Evolutionary conservation across 345 rosid genomes (phyloP).

Genomic region (Noccaea caerulescens): DNA sequence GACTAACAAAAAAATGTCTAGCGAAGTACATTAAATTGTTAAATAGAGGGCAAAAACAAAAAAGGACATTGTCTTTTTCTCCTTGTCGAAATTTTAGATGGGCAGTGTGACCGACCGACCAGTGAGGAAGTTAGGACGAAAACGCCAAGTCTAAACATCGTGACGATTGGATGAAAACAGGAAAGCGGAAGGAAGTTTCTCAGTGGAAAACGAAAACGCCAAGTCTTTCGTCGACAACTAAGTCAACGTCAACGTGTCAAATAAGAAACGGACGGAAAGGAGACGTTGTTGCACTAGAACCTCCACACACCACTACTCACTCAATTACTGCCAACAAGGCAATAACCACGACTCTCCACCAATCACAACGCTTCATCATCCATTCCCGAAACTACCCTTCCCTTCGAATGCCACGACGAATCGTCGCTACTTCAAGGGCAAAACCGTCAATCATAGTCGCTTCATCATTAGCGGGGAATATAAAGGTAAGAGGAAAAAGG

Average conservation of each 20-base stretch:
- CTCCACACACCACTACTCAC: constrained; percentile 27
- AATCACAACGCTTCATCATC: constrained; percentile 4
- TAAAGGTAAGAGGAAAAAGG: background rate
- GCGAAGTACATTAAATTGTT: too few species aligned
- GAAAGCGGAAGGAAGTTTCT: constrained; percentile 20
- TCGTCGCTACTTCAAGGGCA: background rate
- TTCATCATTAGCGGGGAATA: background rate
- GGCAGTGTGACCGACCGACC: background rate
- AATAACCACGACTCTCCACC: constrained; percentile 19
- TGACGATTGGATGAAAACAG: background rate
- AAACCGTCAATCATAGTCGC: constrained; percentile 1
- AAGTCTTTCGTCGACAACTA: background rate
- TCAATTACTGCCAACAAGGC: constrained; percentile 16
- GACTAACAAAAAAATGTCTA: too few species aligned
- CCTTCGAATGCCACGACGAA: background rate
- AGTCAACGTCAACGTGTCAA: constrained; percentile 18
- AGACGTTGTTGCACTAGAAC: background rate
- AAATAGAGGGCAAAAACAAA: too few species aligned
- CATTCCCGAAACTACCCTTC: constrained; percentile 14
- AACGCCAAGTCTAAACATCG: background rate
- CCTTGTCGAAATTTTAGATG: background rate
- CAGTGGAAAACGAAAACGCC: constrained; percentile 14
- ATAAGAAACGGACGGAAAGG: constrained; percentile 25
- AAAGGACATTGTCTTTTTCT: too few species aligned
- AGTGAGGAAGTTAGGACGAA: constrained; percentile 7